Conservation (phyloP, 2,329 filamentous ascomycete species). For the Sclerotinia sclerotiorum region DNA sequence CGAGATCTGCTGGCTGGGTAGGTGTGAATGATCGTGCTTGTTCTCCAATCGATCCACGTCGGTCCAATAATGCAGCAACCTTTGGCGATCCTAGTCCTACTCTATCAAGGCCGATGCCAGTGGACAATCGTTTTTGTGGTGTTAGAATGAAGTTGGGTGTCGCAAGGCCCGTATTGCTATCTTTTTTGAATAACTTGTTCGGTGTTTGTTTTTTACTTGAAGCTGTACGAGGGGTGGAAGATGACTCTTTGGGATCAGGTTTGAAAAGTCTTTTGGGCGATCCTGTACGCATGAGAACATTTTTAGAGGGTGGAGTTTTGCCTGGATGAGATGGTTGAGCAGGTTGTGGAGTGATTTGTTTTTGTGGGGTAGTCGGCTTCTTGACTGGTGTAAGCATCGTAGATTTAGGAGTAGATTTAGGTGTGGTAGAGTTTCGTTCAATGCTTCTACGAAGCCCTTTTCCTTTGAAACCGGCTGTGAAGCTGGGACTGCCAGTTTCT, state of each 20-base stretch:
- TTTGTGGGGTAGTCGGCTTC: constrained; percentile 43
- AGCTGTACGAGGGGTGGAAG: constrained; percentile 35
- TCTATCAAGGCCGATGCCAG: constrained; percentile 68
- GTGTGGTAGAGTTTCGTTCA: constrained; percentile 45
- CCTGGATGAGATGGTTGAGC: constrained; percentile 49
- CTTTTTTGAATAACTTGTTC: constrained; percentile 54
- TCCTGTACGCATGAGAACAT: constrained; percentile 47
- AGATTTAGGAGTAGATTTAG: constrained; percentile 34
- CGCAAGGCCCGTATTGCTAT: constrained; percentile 53
- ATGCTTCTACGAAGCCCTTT: constrained; percentile 52
- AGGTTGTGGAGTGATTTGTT: constrained; percentile 47
- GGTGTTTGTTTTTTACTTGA: constrained; percentile 42
- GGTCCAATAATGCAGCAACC: constrained; percentile 68
- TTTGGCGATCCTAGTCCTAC: constrained; percentile 73
- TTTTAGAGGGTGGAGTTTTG: constrained; percentile 51
- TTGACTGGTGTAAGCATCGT: constrained; percentile 38
- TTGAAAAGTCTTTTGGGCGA: constrained; percentile 50
- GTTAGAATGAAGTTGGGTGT: constrained; percentile 66
- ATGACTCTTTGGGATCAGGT: constrained; percentile 44
- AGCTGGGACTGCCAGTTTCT: constrained; percentile 54
- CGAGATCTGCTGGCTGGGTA: constrained; percentile 42
- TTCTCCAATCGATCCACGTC: constrained; percentile 70
- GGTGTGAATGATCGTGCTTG: constrained; percentile 63
- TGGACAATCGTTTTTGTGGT: constrained; percentile 59
- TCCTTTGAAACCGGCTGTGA: constrained; percentile 52